Percentiles rank a stretch among this genome's conserved stretches.
phyloP scores from a whole-genome alignment of 1,284 basidiomycete genomes.

The Moniliophthora roreri region DNA sequence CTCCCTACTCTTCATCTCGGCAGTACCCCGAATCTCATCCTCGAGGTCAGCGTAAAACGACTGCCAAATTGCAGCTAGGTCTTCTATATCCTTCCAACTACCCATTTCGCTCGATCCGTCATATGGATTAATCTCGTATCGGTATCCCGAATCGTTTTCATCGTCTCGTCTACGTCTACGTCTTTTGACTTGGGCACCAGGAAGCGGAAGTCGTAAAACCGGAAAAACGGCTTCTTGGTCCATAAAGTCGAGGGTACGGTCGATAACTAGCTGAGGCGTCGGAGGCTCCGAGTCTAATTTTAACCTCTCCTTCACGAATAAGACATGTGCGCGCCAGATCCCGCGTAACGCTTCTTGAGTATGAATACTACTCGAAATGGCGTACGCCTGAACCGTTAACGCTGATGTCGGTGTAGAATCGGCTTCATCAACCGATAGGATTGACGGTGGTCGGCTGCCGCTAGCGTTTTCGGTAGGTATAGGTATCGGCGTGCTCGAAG shows the following conservation, averaged over 20 bases:
- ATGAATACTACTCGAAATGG: conserved; percentile 1
- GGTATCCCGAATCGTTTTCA: background rate
- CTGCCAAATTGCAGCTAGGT: conserved; percentile 11
- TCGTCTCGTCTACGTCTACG: background rate
- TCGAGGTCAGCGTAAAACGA: conserved; percentile 12
- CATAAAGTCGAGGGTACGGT: conserved; percentile 6
- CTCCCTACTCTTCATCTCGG: conserved; percentile 14
- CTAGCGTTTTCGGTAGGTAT: background rate
- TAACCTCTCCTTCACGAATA: conserved; percentile 17
- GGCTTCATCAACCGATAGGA: conserved; percentile 7
- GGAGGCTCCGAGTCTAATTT: background rate
- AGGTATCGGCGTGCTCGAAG: background rate
- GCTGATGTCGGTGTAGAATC: background rate
- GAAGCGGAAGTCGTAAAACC: conserved; percentile 3
- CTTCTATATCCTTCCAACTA: conserved; percentile 11
- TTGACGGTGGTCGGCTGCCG: conserved; percentile 11
- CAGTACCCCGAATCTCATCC: conserved; percentile 7
- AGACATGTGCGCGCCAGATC: conserved; percentile 23
- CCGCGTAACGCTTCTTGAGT: conserved; percentile 17
- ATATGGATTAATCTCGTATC: background rate
- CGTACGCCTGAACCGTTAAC: background rate
- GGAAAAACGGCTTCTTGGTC: conserved; percentile 12
- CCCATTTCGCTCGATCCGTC: conserved; percentile 1
- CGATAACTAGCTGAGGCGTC: background rate
- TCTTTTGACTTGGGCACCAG: background rate